Conservation (phyloP, 208 protist genomes). For the Leishmania mexicana region DNA sequence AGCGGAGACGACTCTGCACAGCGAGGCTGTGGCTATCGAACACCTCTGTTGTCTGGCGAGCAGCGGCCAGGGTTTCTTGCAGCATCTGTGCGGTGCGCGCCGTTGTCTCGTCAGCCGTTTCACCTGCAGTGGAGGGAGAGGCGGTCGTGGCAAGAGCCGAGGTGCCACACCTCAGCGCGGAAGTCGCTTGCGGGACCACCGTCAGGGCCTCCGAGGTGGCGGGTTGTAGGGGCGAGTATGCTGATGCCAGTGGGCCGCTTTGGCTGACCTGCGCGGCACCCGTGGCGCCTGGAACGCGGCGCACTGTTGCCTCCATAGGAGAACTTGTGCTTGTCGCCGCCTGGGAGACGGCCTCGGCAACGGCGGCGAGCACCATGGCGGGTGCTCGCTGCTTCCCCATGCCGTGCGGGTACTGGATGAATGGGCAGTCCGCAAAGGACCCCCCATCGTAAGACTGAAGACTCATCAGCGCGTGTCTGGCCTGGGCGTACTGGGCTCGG, state of each 20-base stretch:
- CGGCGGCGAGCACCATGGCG: constrained; percentile 10
- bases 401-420: constrained; percentile 64
- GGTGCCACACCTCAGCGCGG: background rate
- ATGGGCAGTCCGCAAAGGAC: constrained; percentile 65
- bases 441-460: constrained; percentile 62
- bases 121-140: background rate
- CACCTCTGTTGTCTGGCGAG: constrained; percentile 29
- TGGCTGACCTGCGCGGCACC: background rate
- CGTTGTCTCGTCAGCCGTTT: constrained; percentile 35
- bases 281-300: background rate
- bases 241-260: background rate
- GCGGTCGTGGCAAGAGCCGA: background rate
- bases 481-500: background rate
- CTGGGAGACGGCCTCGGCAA: background rate
- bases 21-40: constrained; percentile 38
- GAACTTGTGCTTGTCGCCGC: background rate
- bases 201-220: background rate
- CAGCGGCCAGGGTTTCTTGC: constrained; percentile 26
- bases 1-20: constrained; percentile 22
- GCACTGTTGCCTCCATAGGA: background rate
- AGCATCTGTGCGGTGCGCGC: constrained; percentile 43
- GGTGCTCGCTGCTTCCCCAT: constrained; percentile 43
- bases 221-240: background rate
- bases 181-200: background rate
- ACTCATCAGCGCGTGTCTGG: background rate